Evolutionary conservation across 2,329 filamentous ascomycete genomes (phyloP).

Genomic region (Diaporthe vexans): DNA sequence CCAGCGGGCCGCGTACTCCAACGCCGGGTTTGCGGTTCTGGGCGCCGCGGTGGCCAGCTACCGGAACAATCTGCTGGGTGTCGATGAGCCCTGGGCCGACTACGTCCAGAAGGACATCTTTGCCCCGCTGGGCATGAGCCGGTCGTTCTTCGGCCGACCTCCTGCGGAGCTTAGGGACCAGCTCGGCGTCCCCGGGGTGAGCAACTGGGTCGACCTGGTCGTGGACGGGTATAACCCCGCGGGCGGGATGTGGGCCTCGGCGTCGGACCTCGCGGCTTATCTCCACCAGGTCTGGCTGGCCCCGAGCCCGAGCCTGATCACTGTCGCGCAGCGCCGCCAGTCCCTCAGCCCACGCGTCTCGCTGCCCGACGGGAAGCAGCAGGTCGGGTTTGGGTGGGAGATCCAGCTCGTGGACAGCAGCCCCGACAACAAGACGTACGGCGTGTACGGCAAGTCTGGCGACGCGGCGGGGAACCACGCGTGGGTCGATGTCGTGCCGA

Average conservation of each 20-base stretch:
- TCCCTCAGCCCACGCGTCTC: neutral
- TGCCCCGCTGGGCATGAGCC: neutral
- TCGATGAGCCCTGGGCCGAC: neutral
- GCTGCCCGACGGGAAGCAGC: constrained; percentile 13
- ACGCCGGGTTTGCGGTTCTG: constrained; percentile 6
- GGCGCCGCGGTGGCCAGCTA: constrained; percentile 6
- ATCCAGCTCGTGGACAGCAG: neutral
- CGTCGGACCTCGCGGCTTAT: neutral
- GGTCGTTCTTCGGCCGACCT: neutral
- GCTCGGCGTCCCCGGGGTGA: neutral
- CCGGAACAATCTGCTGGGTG: neutral
- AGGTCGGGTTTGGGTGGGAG: constrained; percentile 26
- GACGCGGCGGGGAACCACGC: constrained; percentile 18
- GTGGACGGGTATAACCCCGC: constrained; percentile 14
- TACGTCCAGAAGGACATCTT: constrained; percentile 4
- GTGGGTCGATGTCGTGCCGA: constrained; percentile 15
- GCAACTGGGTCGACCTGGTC: constrained; percentile 1
- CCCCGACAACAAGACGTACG: constrained; percentile 1
- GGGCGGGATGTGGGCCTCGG: constrained; percentile 8
- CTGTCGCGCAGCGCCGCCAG: neutral
- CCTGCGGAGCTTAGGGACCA: neutral
- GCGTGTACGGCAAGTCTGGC: constrained; percentile 11
- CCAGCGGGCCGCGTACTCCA: constrained; percentile 7
- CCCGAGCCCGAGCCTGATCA: neutral
- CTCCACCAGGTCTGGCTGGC: constrained; percentile 14